phyloP scores from a whole-genome alignment of 257 asterid species.

The Nicotiana sylvestris region DNA sequence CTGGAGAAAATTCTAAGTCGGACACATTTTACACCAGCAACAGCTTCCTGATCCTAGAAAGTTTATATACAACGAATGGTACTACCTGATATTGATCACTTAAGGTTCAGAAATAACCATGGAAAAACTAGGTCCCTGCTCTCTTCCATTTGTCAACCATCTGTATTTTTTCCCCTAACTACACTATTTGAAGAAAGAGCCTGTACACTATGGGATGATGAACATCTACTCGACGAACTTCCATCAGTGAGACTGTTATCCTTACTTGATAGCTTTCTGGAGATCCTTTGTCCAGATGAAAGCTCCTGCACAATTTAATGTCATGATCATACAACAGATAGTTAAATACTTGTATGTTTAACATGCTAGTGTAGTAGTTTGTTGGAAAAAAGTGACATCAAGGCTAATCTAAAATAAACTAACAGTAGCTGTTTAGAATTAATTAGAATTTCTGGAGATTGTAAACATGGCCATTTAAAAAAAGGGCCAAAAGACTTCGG shows the following conservation, averaged over 20 bases:
- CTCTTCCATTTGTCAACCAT: conserved; percentile 31
- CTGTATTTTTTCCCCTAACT: conserved; percentile 46
- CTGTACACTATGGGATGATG: conserved; percentile 72
- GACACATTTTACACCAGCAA: too few relatives aligned
- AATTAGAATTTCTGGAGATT: neutral
- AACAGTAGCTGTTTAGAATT: neutral
- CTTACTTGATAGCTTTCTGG: conserved; percentile 49
- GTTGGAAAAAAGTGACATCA: neutral
- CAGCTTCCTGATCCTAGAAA: too few relatives aligned
- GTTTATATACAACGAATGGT: too few relatives aligned
- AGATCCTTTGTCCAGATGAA: conserved; percentile 51
- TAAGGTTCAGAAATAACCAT: neutral
- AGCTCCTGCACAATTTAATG: conserved; percentile 51
- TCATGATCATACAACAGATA: neutral
- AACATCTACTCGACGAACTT: conserved; percentile 88
- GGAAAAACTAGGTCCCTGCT: conserved; percentile 5
- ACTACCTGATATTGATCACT: too few relatives aligned
- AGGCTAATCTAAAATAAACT: neutral
- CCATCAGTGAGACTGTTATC: conserved; percentile 53
- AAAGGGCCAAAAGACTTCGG: neutral
- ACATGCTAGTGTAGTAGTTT: neutral
- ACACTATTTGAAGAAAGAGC: conserved; percentile 70
- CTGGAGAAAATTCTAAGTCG: too few relatives aligned
- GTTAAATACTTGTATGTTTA: neutral
- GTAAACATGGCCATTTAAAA: neutral